phyloP scores from a whole-genome alignment of 192 early-diverging fungal species.

The Coemansia sp. region DNA sequence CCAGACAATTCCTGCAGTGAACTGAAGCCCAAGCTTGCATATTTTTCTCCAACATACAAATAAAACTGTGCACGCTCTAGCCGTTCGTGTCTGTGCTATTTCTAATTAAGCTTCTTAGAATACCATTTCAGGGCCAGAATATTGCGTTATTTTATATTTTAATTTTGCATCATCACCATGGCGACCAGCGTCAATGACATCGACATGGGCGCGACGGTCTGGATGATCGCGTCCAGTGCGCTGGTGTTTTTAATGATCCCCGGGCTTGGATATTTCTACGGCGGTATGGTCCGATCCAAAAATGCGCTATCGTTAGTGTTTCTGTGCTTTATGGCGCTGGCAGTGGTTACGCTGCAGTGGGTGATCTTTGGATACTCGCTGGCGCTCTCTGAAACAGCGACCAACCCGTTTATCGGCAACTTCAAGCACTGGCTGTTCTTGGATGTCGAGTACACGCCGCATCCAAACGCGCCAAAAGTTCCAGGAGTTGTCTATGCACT shows the following conservation, averaged over 20 bases:
- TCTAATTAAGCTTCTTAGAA: background rate
- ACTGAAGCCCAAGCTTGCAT: background rate
- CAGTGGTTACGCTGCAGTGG: constrained; percentile 73
- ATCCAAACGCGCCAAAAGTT: constrained; percentile 58
- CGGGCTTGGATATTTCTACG: constrained; percentile 74
- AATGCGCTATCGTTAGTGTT: constrained; percentile 78
- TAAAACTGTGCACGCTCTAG: background rate
- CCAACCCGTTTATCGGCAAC: constrained; percentile 69
- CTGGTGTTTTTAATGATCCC: constrained; percentile 78
- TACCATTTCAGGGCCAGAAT: too few species aligned
- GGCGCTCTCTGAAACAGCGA: constrained; percentile 64
- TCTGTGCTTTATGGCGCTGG: constrained; percentile 67
- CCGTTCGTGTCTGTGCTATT: background rate
- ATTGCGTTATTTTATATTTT: background rate
- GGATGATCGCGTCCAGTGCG: constrained; percentile 65
- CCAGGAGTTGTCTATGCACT: constrained; percentile 64
- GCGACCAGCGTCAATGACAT: constrained; percentile 30
- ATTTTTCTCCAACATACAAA: background rate
- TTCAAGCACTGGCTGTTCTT: constrained; percentile 60
- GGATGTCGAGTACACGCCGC: constrained; percentile 56
- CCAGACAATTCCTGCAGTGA: background rate
- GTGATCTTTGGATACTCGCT: constrained; percentile 71
- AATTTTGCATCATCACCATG: background rate
- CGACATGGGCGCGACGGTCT: constrained; percentile 68
- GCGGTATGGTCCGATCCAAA: constrained; percentile 72